phyloP scores from a whole-genome alignment of 306 rosid species.

The Ammopiptanthus mongolicus region DNA sequence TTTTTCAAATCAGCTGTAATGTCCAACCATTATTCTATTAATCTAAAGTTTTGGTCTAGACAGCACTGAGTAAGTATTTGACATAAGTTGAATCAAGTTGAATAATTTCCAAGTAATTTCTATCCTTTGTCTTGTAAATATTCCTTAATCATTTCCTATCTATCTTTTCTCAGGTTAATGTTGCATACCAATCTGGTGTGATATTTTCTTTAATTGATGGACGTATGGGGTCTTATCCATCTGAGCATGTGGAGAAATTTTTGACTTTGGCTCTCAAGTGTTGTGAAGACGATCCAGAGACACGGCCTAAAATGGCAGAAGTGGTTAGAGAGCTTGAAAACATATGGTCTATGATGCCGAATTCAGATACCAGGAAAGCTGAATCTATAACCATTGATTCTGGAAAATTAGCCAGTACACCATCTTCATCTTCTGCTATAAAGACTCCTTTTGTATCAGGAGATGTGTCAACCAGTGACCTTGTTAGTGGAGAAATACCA shows the following conservation, averaged over 20 bases:
- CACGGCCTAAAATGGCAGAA: constrained; percentile 75
- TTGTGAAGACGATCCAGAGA: constrained; percentile 65
- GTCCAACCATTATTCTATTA: background rate
- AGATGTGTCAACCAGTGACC: constrained; percentile 78
- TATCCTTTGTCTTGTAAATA: background rate
- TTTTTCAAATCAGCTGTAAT: no score
- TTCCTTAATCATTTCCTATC: constrained; percentile 9
- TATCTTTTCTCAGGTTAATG: constrained; percentile 44
- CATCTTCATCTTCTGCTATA: constrained; percentile 57
- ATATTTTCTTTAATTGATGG: constrained; percentile 64
- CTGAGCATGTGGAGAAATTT: constrained; percentile 65
- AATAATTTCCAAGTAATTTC: background rate
- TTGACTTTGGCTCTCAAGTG: constrained; percentile 68
- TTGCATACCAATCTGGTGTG: constrained; percentile 59
- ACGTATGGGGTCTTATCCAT: constrained; percentile 78
- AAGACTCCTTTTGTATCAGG: constrained; percentile 50
- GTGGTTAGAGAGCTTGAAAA: constrained; percentile 81
- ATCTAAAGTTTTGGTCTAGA: background rate
- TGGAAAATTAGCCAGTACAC: constrained; percentile 31
- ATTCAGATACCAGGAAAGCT: constrained; percentile 35
- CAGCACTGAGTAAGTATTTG: background rate
- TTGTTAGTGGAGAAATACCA: constrained; percentile 73
- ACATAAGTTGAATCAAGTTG: background rate
- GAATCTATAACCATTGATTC: constrained; percentile 25
- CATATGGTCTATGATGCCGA: constrained; percentile 63